Evolutionary conservation across 768 basidiomycete species (phyloP), one percentile per base, ranked within the genome.

Genomic region (Chlorophyllum brunneum): DNA sequence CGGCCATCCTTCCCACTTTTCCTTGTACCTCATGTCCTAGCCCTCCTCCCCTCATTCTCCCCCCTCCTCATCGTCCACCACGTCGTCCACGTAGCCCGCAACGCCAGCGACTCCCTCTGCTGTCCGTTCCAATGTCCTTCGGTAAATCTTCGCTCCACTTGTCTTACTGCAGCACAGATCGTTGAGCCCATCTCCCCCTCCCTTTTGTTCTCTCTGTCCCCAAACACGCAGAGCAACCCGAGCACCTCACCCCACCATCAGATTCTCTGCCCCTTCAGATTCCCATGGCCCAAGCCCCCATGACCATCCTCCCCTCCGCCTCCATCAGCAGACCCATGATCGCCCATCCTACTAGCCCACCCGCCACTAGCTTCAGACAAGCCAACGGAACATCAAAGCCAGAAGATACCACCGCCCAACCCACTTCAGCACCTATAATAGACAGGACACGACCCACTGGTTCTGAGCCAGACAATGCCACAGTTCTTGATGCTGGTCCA

Each of bases 21-120:
- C 46, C 51, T 60, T 54, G 55, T 15, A 62, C 56, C 55, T 59
- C 58, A 67, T 66, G 66, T 55, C 60, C 60, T 66, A 61, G 65
- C 59, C 55, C 43, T 10, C 24, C 48, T 20, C 42, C 44, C 45
- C 23, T 39, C 45, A 16, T 45, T 49, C 44, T 42, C 23, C 42
- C 31, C 34, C 50, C 29, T 37, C 54, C 54, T 26, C 41, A 15
- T 38, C 37, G 23, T 48, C 37, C 29, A 10, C n/a, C 29, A 37
- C n/a, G 22, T 37, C 34, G 11, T 15, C 53, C 23, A 24, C 49
- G 44, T 27, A 18, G 33, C 47, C 24, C 41, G 15, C 44, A n/a
- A 9, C 29, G 6, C 26, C 43, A 23, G 5, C n/a, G 27, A 27
- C 18, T 20, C 6, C 27, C 36, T 37, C 37, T 37, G 5, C 30